Evolutionary conservation across 139 green algal genomes (phyloP), one percentile per base, ranked within the genome.

Genomic region (Yamagishiella unicocca): DNA sequence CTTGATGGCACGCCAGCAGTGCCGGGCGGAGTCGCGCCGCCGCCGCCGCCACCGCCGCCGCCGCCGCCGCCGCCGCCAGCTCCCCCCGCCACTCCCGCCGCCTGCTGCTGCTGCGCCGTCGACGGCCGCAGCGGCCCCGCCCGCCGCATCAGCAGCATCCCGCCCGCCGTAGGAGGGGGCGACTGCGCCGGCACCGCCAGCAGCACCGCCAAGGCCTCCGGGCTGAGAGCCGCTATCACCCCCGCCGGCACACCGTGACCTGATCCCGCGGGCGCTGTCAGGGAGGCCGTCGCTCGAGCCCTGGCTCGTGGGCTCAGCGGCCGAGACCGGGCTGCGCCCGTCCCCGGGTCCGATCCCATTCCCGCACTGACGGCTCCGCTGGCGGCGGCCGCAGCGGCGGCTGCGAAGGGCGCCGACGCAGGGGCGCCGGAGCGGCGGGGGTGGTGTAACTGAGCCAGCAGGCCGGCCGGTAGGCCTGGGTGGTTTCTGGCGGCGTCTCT

Each of bases 121-220:
- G 61, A 66, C 21, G 79, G 79, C 8, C 79, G 79, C 79, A 85
- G 43, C 79, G 61, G 29, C 0, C 24, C 79, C 61, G 79, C 58
- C 12, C 43, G 42, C 2, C 61, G 58, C 79, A 85, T 75, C 40
- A 64, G 19, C 79, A 85, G 61, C 54, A 84, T 24, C 1, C 55
- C 77, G 5, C 38, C 61, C 8, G 58, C 29, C 1, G 79, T 58
- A 7, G 53, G 22, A 2, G 53, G 37, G 3, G 79, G 42, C 61
- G 14, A 27, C 33, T 72, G 64, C 27, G 25, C 17, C 1, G 79
- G 17, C n/a, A 61, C 14, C 62, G 29, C 61, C 58, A 86, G 8
- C 80, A 86, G 61, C 43, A 86, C 19, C 33, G 61, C 80, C 31
- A 86, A 64, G 9, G 80, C 64, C 29, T 50, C 64, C 27, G 80